Base-by-base conservation (phyloP, 208 protist genomes). In the Trypanosoma boissoni region DNA sequence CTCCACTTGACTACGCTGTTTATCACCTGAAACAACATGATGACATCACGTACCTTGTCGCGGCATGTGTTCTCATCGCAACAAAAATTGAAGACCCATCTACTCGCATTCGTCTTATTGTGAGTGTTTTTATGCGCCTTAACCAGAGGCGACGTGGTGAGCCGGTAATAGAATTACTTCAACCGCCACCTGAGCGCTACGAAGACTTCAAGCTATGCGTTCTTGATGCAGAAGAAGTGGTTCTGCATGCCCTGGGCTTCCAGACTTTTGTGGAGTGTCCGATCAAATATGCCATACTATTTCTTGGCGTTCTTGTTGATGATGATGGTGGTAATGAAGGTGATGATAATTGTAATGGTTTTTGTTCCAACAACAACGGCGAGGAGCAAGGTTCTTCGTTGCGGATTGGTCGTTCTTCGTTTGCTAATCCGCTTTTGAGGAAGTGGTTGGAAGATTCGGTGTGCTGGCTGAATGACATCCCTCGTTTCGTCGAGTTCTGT, bases 201-300 rank as follows among this genome's bases (percentile, higher is more conserved):
- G 77, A 88, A 18, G 75, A 87, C 58, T 91, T 83, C 56, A 87
- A 91, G 58, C 18, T 66, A 27, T 84, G 72, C 42, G 80, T 95
- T 1, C 50, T 84, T 3, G 69, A 84, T 29, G 85, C 88, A 21
- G 84, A 95, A 58, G 78, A 85, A 32, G 42, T 88, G 0, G 61
- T 95, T 5, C 46, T 92, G 42, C 80, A 89, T 27, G 63, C 82
- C 32, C 71, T 92, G 12, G 88, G 88, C 9, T 95, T 95, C 53
- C 85, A 92, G 32, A 89, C 81, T 29, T 86, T 87, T 56, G 83
- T 95, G 6, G 80, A 92, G 32, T 74, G 51, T 7, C 85, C 88
- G 10, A 82, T 86, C 63, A 95, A 88, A 67, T 91, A 92, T 58
- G 67, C 68, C 23, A 51, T 85, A 24, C 21, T 88, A 3, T 91